Percentiles rank a stretch among this genome's conserved stretches.
Conservation (phyloP, 768 basidiomycete genomes). For the Boletellus ananas region DNA sequence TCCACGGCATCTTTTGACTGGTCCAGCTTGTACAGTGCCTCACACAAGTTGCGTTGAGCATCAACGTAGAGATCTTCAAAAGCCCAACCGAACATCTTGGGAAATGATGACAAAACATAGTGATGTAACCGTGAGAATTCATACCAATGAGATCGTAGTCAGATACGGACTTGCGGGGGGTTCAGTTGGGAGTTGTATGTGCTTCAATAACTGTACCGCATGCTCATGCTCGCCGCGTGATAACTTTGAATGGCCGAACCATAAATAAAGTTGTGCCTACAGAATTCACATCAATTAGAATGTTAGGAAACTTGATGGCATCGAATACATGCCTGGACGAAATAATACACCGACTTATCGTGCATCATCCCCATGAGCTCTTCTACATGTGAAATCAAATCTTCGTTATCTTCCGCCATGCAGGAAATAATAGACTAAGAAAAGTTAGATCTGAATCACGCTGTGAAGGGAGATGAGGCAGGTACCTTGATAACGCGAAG, state of each 20-base stretch:
- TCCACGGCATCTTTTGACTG: constrained; percentile 1
- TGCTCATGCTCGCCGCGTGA: constrained; percentile 1
- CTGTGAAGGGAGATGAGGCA: neutral
- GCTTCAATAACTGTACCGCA: constrained; percentile 3
- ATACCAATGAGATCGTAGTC: constrained; percentile 8
- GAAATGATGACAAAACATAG: neutral
- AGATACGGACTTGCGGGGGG: neutral
- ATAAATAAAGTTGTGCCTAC: constrained; percentile 1
- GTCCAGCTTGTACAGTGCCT: neutral
- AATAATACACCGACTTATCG: neutral
- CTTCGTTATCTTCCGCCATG: neutral
- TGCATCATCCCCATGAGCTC: neutral
- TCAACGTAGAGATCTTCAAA: constrained; percentile 2
- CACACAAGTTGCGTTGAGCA: neutral
- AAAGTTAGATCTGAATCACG: neutral
- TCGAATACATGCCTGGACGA: neutral
- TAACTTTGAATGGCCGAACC: neutral
- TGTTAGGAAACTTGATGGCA: neutral
- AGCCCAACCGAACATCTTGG: constrained; percentile 6
- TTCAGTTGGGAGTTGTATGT: neutral
- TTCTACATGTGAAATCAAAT: neutral
- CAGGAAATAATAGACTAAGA: constrained; percentile 1
- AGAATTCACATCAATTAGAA: neutral
- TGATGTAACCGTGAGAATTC: neutral
- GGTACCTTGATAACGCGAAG: constrained; percentile 7